Evolutionary conservation across 1,284 basidiomycete species (phyloP).

Genomic region (Malassezia brasiliensis): DNA sequence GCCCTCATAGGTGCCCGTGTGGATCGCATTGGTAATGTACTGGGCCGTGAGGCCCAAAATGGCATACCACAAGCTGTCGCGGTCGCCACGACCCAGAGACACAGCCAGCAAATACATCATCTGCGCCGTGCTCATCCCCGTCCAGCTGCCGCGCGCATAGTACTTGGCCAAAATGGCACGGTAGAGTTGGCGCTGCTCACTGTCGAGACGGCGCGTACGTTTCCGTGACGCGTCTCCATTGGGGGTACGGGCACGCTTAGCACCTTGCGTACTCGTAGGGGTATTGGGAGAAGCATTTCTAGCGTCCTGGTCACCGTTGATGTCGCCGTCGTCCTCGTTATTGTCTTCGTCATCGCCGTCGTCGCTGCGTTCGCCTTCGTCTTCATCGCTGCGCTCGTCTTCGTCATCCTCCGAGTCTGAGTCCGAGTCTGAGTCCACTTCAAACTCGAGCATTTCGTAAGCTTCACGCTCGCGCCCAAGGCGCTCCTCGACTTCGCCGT

Average conservation of each 20-base stretch:
- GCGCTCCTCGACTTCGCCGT: conserved; percentile 31
- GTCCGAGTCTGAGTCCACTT: conserved; percentile 54
- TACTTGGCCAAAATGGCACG: conserved; percentile 52
- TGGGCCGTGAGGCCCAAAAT: conserved; percentile 89
- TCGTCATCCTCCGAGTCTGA: conserved; percentile 54
- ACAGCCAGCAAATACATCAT: conserved; percentile 84
- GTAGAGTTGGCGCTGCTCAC: conserved; percentile 24
- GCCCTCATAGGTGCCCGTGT: conserved; percentile 69
- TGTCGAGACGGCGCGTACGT: background rate
- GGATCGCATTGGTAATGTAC: conserved; percentile 76
- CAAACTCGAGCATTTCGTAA: conserved; percentile 32
- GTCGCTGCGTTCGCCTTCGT: conserved; percentile 13
- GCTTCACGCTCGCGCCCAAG: conserved; percentile 33
- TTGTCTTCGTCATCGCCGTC: conserved; percentile 44
- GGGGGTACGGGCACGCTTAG: background rate
- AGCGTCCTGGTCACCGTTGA: background rate
- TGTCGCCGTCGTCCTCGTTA: conserved; percentile 34
- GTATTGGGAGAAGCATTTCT: conserved; percentile 25
- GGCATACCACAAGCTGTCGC: conserved; percentile 90
- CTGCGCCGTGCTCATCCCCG: conserved; percentile 79
- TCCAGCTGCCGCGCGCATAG: conserved; percentile 73
- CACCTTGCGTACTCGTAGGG: background rate
- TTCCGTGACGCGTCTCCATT: conserved; percentile 2
- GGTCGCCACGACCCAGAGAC: conserved; percentile 76
- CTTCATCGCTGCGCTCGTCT: conserved; percentile 32